phyloP scores from a whole-genome alignment of 106 monocot genomes.

The Acorus gramineus region DNA sequence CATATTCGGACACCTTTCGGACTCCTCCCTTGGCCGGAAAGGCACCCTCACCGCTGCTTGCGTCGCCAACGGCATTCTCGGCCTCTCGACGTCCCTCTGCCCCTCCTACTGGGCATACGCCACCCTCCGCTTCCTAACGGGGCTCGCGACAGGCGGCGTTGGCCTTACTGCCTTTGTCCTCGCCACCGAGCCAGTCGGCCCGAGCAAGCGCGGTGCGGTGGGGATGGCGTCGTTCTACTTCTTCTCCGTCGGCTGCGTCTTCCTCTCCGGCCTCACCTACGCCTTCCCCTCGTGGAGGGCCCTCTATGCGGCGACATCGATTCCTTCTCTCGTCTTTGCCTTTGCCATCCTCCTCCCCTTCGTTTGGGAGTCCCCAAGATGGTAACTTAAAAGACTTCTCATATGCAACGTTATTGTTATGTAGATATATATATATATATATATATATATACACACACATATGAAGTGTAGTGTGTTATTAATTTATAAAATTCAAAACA shows the following conservation, averaged over 20 bases:
- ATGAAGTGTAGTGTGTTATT: no score
- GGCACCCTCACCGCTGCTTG: slow-evolving; percentile 4
- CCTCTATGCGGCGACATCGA: slow-evolving; percentile 10
- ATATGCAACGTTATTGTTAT: no score
- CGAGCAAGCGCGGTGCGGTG: slow-evolving; percentile 5
- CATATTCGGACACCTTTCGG: slow-evolving; percentile 21
- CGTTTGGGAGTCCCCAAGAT: slow-evolving; percentile 4
- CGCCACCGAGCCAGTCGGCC: slow-evolving; percentile 19
- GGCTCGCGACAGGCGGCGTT: slow-evolving; percentile 5
- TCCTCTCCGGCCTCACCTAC: slow-evolving; percentile 2
- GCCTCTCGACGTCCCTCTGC: slow-evolving; percentile 2
- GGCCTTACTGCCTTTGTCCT: slow-evolving; percentile 16
- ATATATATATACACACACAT: no score
- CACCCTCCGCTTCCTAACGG: slow-evolving; percentile 9
- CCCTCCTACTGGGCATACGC: slow-evolving; percentile 1
- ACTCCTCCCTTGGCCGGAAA: slow-evolving; percentile 18
- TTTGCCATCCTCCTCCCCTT: slow-evolving; percentile 3
- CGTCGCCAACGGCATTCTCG: slow-evolving; percentile 7
- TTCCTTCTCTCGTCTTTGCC: slow-evolving; percentile 6
- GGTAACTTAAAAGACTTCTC: background rate
- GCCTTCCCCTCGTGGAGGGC: slow-evolving; percentile 7
- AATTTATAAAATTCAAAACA: no score
- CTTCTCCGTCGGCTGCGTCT: slow-evolving; percentile 11
- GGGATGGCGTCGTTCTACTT: slow-evolving; percentile 19
- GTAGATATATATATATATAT: no score